Percentiles rank a stretch among this genome's conserved stretches.
Conservation (phyloP, 2,329 filamentous ascomycete species). For the Basipetospora chlamydospora region DNA sequence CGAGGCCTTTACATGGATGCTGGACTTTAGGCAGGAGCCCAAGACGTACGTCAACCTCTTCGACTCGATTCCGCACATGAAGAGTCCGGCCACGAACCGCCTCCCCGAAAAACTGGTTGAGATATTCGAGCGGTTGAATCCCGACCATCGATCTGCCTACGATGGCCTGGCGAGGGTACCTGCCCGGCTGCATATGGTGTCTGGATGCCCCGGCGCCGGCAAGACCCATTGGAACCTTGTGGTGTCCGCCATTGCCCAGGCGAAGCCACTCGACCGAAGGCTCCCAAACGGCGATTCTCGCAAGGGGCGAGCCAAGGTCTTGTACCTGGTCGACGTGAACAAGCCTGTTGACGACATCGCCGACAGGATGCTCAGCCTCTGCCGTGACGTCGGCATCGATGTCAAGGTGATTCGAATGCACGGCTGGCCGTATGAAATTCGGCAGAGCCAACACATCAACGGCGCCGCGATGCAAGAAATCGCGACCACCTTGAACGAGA, state of each 20-base stretch:
- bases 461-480: slow-evolving; percentile 1
- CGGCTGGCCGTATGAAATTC: slow-evolving; percentile 23
- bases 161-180: slow-evolving; percentile 20
- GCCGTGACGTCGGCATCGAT: slow-evolving; percentile 19
- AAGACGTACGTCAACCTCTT: slow-evolving; percentile 14
- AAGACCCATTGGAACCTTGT: slow-evolving; percentile 33
- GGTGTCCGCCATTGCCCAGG: slow-evolving; percentile 22
- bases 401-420: slow-evolving; percentile 24
- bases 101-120: slow-evolving; percentile 14
- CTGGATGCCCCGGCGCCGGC: slow-evolving; percentile 31
- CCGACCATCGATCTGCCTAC: slow-evolving; percentile 23
- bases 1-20: slow-evolving; percentile 18
- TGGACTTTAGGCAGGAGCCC: slow-evolving; percentile 13
- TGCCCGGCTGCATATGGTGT: slow-evolving; percentile 27
- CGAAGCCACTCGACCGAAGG: background rate
- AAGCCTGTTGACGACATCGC: slow-evolving; percentile 30
- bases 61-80: slow-evolving; percentile 18
- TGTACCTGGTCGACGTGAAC: slow-evolving; percentile 33
- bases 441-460: slow-evolving; percentile 17
- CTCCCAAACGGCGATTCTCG: background rate
- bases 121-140: slow-evolving; percentile 20
- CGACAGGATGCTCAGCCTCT: slow-evolving; percentile 23
- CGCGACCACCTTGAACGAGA: background rate
- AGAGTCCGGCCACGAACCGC: slow-evolving; percentile 11
- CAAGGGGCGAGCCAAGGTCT: slow-evolving; percentile 15